Evolutionary conservation across 257 asterid species (phyloP).

Genomic region (Penstemon eatonii): DNA sequence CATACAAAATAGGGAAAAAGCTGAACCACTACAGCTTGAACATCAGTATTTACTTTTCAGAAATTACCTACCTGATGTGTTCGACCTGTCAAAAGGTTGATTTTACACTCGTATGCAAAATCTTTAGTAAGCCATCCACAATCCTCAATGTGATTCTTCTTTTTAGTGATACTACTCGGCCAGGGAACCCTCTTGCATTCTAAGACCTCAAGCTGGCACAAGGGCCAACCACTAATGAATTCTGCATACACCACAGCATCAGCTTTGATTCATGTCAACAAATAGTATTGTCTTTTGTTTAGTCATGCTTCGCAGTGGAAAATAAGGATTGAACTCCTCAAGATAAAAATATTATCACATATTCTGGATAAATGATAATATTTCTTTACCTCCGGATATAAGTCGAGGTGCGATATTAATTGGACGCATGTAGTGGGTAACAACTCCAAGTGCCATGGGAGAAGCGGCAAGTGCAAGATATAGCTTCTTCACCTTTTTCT

Average conservation of each 20-base stretch:
- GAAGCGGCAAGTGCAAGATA: slow-evolving; percentile 92
- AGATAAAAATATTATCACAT: not conserved
- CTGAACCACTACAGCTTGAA: not conserved
- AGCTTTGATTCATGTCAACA: not conserved
- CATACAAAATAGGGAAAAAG: not conserved
- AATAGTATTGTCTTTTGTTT: not conserved
- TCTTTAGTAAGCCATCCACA: slow-evolving; percentile 79
- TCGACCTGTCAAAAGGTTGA: slow-evolving; percentile 87
- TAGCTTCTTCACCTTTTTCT: slow-evolving; percentile 82
- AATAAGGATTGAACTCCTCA: not conserved
- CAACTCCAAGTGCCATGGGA: slow-evolving; percentile 70
- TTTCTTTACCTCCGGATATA: slow-evolving; percentile 60
- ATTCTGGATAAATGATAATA: not conserved
- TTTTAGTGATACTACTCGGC: slow-evolving; percentile 53
- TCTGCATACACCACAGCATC: slow-evolving; percentile 46
- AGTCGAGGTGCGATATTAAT: slow-evolving; percentile 86
- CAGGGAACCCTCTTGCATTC: slow-evolving; percentile 88
- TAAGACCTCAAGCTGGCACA: slow-evolving; percentile 93
- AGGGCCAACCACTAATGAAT: slow-evolving; percentile 56
- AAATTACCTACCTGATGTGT: slow-evolving; percentile 78
- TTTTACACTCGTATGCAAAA: slow-evolving; percentile 79
- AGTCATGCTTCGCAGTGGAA: slow-evolving; percentile 8
- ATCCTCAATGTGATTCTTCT: slow-evolving; percentile 50
- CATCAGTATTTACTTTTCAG: not conserved
- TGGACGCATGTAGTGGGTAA: slow-evolving; percentile 95